Base-by-base conservation (phyloP, 441 rosid genomes). In the Dalechampia spathulata region DNA sequence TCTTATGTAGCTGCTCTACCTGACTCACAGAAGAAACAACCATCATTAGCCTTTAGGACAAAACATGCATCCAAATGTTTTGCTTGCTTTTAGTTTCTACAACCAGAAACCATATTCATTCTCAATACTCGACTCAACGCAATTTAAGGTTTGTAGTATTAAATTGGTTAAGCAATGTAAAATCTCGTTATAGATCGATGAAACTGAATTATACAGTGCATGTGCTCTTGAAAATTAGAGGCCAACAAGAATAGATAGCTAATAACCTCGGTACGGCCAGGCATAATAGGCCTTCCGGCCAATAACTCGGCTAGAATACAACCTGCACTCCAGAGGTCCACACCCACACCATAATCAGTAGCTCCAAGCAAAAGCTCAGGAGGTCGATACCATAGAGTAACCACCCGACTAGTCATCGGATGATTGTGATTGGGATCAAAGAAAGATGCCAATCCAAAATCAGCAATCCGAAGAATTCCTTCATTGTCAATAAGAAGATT, bases 261-360 rank as follows among this genome's bases (percentile, higher is more conserved):
- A n/a, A n/a, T n/a, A 74, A 90, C 98, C 95, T 90, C 98, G 0
- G 96, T 87, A 48, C 95, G 88, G 49, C 98, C 98, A 1, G 95
- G 96, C 92, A 87, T 85, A 44, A 90, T 80, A 30, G 98, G 96
- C 76, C 79, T 83, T 65, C 92, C 92, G 0, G 96, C 95, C 49
- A 90, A 74, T 39, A 90, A 64, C 73, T 90, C 98, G 10, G 96
- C 96, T 58, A 90, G 72, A 69, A 90, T 90, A 60, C 96, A 90
- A 39, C 97, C 97, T 2, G 96, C 96, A 76, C 96, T 90, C 98
- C 98, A 90, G 27, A 90, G 85, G 63, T 90, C 98, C 52, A 90
- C 72, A 48, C 95, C 95, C 11, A 85, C 88, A 62, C 88, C 79
- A 72, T 90, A 90, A 66, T 87, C 95, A 49, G 91, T 90, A 64